Evolutionary conservation across 2,329 filamentous ascomycete genomes (phyloP), one percentile per base, ranked within the genome.

Genomic region (Cladosporium sp.): DNA sequence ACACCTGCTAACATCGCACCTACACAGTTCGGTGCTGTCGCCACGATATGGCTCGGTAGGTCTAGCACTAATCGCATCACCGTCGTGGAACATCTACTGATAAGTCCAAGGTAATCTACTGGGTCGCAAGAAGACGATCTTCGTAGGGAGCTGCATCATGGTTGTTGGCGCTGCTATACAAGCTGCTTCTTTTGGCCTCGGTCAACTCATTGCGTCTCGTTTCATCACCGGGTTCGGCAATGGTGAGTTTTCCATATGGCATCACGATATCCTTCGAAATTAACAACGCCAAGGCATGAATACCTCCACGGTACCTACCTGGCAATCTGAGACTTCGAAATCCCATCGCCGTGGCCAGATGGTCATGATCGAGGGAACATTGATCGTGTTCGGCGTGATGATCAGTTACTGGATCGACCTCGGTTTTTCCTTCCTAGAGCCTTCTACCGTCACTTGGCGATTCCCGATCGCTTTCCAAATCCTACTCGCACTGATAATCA

Each of bases 151-250:
- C 3, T 76, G 71, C 13, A 74, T 78, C 58, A 77, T 79, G 68
- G 67, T 76, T 3, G 61, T 80, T 41, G 77, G 76, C 18, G 73
- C 74, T 46, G 68, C 70, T 31, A 66, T 80, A 34, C 75, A 79
- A 58, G 68, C 68, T 16, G 71, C 74, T 14, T 68, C 77, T 4
- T 79, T 74, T 60, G 52, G 61, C 40, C 51, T 65, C 1, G 58
- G 56, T 1, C 76, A 79, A 55, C 67, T 81, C 44, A 76, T 80
- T 46, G 68, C 77, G 34, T 76, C 75, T 13, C 72, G 77, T 51
- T 59, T 80, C 14, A 67, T 80, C 13, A 76, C 76, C 16, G 77
- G 78, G 32, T 68, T 78, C 52, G 78, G 77, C 6, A 78, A 78
- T 52, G 75, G 75, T 16, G 75, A 76, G 55, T 74, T 28, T 72